phyloP scores from a whole-genome alignment of 371 early-diverging fungal genomes.

The Mucor ambiguus region DNA sequence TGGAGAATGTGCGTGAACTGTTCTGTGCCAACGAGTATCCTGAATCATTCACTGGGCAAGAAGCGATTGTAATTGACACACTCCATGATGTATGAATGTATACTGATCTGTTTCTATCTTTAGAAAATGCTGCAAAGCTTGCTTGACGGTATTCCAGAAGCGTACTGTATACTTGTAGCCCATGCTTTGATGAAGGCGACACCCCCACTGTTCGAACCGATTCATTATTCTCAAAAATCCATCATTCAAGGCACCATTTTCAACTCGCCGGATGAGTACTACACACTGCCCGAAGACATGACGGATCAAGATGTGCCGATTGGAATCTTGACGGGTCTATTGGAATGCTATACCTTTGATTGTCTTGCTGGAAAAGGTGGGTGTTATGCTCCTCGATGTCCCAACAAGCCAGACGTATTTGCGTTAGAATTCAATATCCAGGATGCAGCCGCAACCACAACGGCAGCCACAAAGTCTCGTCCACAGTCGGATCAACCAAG shows the following conservation, averaged over 20 bases:
- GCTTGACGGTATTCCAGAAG: slow-evolving; percentile 33
- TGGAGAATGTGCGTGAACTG: slow-evolving; percentile 35
- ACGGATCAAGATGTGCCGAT: slow-evolving; percentile 33
- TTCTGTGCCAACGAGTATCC: slow-evolving; percentile 52
- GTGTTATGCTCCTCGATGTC: slow-evolving; percentile 47
- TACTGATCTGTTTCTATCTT: neutral
- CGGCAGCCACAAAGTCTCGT: neutral
- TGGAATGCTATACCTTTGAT: slow-evolving; percentile 36
- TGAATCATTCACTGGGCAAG: slow-evolving; percentile 47
- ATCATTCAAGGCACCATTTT: slow-evolving; percentile 37
- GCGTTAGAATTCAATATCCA: slow-evolving; percentile 2
- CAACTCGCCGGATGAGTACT: slow-evolving; percentile 47
- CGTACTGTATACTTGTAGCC: slow-evolving; percentile 36
- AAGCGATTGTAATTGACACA: slow-evolving; percentile 42
- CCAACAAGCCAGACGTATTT: slow-evolving; percentile 32
- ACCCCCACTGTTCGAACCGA: slow-evolving; percentile 44
- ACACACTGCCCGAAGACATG: slow-evolving; percentile 42
- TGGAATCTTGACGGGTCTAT: slow-evolving; percentile 37
- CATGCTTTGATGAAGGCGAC: slow-evolving; percentile 40
- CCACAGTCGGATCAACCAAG: slow-evolving; percentile 6
- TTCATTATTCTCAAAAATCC: slow-evolving; percentile 50
- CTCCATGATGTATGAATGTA: neutral
- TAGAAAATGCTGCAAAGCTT: slow-evolving; percentile 18
- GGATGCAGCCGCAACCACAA: neutral
- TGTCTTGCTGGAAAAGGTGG: slow-evolving; percentile 42